A percentile compares a stretch with the other conserved stretches of the same genome.
Conservation (phyloP, 768 basidiomycete species). For the Trametes cingulata region DNA sequence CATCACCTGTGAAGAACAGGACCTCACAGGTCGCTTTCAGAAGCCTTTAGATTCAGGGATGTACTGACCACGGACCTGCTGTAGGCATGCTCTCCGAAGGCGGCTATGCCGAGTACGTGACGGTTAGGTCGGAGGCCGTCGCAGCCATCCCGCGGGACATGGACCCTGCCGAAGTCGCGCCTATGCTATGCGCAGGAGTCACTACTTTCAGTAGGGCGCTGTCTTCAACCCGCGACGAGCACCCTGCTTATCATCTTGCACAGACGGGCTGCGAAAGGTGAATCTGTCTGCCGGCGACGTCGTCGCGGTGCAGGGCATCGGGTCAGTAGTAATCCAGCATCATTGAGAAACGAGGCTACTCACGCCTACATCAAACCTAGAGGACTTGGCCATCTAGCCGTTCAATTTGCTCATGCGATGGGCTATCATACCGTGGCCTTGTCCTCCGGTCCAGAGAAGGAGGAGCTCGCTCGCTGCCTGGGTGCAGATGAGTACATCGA, state of each 20-base stretch:
- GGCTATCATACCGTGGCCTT: constrained; percentile 40
- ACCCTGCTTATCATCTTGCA: not conserved
- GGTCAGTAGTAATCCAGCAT: constrained; percentile 11
- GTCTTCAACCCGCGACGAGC: too few relatives aligned
- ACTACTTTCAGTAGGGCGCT: constrained; percentile 37
- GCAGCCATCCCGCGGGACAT: constrained; percentile 26
- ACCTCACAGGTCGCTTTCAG: constrained; percentile 26
- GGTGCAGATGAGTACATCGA: constrained; percentile 43
- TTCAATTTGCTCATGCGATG: constrained; percentile 36
- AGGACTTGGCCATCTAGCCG: constrained; percentile 36
- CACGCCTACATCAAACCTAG: not conserved
- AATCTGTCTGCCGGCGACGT: constrained; percentile 31
- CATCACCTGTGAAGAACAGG: constrained; percentile 26
- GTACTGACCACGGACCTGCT: too few relatives aligned
- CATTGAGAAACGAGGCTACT: too few relatives aligned
- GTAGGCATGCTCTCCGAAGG: constrained; percentile 29
- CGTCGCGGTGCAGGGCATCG: constrained; percentile 41
- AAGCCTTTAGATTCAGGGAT: too few relatives aligned
- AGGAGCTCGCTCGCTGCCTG: constrained; percentile 34
- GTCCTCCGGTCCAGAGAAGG: constrained; percentile 33
- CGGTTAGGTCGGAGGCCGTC: constrained; percentile 25
- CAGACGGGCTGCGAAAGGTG: constrained; percentile 31
- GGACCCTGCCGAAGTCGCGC: constrained; percentile 31
- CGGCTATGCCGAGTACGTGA: constrained; percentile 31
- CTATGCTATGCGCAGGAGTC: constrained; percentile 38